A percentile compares a stretch with the other conserved stretches of the same genome.
Evolutionary conservation across 345 rosid genomes (phyloP).

Genomic region (Eucalyptus albens): DNA sequence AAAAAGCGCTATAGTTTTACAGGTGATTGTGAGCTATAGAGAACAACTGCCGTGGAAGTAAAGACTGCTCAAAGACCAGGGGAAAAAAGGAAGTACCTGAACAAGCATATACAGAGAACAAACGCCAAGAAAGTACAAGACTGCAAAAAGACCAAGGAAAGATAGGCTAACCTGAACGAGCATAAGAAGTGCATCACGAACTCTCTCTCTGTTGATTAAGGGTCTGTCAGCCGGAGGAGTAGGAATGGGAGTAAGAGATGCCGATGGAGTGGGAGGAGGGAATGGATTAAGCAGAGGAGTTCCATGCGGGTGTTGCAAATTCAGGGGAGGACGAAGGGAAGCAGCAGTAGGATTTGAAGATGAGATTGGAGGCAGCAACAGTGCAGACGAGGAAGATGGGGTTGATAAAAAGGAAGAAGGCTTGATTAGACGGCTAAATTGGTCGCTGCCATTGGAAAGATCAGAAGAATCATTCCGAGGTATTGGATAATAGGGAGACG

Average conservation of each 20-base stretch:
- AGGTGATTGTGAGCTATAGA: background rate
- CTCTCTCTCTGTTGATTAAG: conserved; percentile 39
- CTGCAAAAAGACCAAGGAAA: background rate
- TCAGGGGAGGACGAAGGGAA: conserved; percentile 22
- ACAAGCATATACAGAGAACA: background rate
- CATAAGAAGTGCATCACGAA: conserved; percentile 45
- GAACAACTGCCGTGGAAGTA: background rate
- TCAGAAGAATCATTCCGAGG: conserved; percentile 16
- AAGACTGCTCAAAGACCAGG: background rate
- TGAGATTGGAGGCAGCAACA: conserved; percentile 26
- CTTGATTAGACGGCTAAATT: conserved; percentile 35
- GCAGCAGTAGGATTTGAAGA: conserved; percentile 27
- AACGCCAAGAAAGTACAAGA: background rate
- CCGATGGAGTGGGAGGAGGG: conserved; percentile 58
- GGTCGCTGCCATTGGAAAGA: conserved; percentile 18
- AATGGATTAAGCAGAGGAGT: conserved; percentile 65
- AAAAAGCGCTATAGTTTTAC: background rate
- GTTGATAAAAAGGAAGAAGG: conserved; percentile 43
- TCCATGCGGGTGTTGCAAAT: conserved; percentile 47
- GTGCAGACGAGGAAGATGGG: conserved; percentile 30
- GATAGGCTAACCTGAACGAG: conserved; percentile 40
- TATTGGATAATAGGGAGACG: conserved; percentile 16
- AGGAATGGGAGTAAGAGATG: conserved; percentile 38
- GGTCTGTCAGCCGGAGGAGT: conserved; percentile 3
- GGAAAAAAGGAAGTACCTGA: background rate